Conservation (phyloP, 352 stramenopile genomes). For the Pythium pyrilobum region DNA sequence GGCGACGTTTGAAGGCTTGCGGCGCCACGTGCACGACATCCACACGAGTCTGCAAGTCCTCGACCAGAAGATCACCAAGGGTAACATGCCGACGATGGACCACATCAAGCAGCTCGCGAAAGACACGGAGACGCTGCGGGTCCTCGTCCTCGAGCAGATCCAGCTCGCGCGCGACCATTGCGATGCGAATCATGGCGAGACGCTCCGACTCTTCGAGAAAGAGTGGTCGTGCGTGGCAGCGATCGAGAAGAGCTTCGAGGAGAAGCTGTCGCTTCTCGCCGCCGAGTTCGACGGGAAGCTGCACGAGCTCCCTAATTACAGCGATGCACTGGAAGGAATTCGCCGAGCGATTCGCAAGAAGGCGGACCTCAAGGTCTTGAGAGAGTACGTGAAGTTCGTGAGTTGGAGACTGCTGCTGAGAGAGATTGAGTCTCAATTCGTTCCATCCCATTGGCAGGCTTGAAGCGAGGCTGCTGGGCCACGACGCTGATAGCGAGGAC, state of each 20-base stretch:
- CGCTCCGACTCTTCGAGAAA: constrained; percentile 23
- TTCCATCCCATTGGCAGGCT: constrained; percentile 24
- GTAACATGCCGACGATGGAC: constrained; percentile 35
- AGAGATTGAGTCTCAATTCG: too few relatives aligned
- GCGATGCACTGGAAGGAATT: constrained; percentile 35
- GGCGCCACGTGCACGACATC: constrained; percentile 50
- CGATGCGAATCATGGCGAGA: constrained; percentile 20
- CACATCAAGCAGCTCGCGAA: constrained; percentile 35
- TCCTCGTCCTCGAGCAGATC: constrained; percentile 32
- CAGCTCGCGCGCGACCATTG: constrained; percentile 26
- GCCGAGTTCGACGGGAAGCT: constrained; percentile 41
- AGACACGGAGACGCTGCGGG: constrained; percentile 31
- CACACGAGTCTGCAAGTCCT: constrained; percentile 41
- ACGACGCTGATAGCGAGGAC: constrained; percentile 48
- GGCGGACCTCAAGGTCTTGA: constrained; percentile 54
- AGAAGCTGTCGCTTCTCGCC: constrained; percentile 22
- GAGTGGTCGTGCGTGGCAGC: constrained; percentile 20
- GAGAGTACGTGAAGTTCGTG: constrained; percentile 33
- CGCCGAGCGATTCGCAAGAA: constrained; percentile 43
- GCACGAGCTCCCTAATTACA: constrained; percentile 36
- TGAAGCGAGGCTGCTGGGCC: constrained; percentile 41
- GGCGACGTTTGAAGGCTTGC: constrained; percentile 34
- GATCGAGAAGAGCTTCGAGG: constrained; percentile 11
- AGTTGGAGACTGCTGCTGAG: not conserved
- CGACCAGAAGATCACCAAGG: constrained; percentile 32